Evolutionary conservation across 371 early-diverging fungal species (phyloP).

Genomic region (Zancudomyces culisetae): DNA sequence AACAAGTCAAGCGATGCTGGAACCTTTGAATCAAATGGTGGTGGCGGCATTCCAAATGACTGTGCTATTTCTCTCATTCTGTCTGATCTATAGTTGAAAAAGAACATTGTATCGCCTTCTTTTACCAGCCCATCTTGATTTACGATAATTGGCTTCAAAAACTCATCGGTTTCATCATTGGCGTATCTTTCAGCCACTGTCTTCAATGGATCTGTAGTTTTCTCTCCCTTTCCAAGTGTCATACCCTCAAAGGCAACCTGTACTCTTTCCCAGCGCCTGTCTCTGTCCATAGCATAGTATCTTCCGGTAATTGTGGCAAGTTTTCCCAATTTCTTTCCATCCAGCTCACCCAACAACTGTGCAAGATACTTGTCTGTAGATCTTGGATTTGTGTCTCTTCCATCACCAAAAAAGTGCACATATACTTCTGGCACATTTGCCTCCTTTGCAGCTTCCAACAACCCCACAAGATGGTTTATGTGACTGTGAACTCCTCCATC

Average conservation of each 20-base stretch:
- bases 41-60: conserved; percentile 69
- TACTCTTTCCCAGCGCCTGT: conserved; percentile 97
- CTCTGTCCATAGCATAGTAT: conserved; percentile 99
- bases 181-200: conserved; percentile 69
- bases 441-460: conserved; percentile 69
- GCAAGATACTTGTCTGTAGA: conserved; percentile 55
- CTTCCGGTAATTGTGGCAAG: conserved; percentile 90
- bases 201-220: conserved; percentile 39
- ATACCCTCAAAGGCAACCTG: conserved; percentile 82
- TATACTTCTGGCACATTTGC: conserved; percentile 68
- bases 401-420: conserved; percentile 97
- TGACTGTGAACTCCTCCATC: conserved; percentile 99
- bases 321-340: conserved; percentile 49
- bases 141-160: conserved; percentile 91
- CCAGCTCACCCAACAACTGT: conserved; percentile 44
- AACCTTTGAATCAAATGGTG: conserved; percentile 59
- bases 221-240: conserved; percentile 65
- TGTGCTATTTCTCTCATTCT: conserved; percentile 95
- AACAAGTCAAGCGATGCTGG: conserved; percentile 67
- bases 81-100: conserved; percentile 95
- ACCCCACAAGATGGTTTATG: conserved; percentile 74
- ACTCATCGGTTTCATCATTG: conserved; percentile 87
- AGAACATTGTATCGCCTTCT: conserved; percentile 67
- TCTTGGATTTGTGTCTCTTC: conserved; percentile 94
- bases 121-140: conserved; percentile 53